Evolutionary conservation across 1,139 yeast genomes (phyloP).

Genomic region (Pichia sp.): DNA sequence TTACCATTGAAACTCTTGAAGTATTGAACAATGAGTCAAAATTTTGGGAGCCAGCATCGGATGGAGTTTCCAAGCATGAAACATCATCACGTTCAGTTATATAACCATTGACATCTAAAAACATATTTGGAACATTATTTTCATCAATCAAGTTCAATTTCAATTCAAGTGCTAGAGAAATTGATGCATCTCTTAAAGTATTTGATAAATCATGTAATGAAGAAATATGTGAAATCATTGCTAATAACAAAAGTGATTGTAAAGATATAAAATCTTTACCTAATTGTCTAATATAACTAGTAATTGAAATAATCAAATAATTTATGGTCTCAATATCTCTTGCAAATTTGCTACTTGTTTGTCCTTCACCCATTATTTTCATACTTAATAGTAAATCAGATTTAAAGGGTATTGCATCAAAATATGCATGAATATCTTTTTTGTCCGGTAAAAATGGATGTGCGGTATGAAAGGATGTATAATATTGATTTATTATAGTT

Average conservation of each 20-base stretch:
- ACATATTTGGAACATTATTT: conserved; percentile 20
- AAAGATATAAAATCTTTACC: conserved; percentile 38
- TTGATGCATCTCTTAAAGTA: conserved; percentile 35
- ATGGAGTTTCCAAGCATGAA: conserved; percentile 15
- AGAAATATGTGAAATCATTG: conserved; percentile 41
- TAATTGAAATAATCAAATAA: conserved; percentile 33
- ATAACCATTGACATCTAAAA: conserved; percentile 30
- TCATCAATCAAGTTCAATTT: conserved; percentile 35
- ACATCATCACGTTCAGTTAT: conserved; percentile 17
- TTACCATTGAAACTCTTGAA: conserved; percentile 26
- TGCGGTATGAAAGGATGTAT: conserved; percentile 33
- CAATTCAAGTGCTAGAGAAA: conserved; percentile 32
- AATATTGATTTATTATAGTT: conserved; percentile 33
- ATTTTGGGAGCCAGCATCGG: conserved; percentile 16
- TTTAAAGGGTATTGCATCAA: conserved; percentile 31
- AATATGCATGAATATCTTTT: conserved; percentile 30
- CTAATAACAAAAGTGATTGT: conserved; percentile 35
- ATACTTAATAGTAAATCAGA: conserved; percentile 38
- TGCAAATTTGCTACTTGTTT: conserved; percentile 30
- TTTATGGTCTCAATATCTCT: conserved; percentile 34
- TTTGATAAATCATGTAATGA: conserved; percentile 40
- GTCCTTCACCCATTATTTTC: conserved; percentile 44
- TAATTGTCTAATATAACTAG: conserved; percentile 33
- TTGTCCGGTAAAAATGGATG: conserved; percentile 43
- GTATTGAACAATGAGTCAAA: conserved; percentile 23